Evolutionary conservation across 768 basidiomycete genomes (phyloP).

Genomic region (Tremella yokohamensis): DNA sequence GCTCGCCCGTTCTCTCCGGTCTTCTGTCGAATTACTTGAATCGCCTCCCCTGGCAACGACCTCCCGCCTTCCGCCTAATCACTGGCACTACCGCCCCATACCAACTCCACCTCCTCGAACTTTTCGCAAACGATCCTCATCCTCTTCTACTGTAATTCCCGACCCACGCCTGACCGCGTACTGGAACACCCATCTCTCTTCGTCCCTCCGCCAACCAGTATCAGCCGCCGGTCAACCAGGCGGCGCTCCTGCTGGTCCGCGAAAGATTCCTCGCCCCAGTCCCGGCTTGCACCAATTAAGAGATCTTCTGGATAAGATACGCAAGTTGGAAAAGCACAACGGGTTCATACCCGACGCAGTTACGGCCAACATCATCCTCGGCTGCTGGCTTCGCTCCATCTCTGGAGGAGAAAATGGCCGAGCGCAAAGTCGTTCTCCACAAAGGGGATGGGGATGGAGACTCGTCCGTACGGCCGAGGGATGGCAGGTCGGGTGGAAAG

Average conservation of each 20-base stretch:
- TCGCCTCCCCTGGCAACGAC: neutral
- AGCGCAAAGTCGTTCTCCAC: too few relatives aligned
- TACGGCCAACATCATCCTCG: slow-evolving; percentile 68
- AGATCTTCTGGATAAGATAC: slow-evolving; percentile 54
- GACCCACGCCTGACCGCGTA: slow-evolving; percentile 15
- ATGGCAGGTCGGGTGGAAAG: slow-evolving; percentile 3
- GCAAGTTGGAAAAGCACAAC: slow-evolving; percentile 45
- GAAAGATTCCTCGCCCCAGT: slow-evolving; percentile 21
- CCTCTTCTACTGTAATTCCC: neutral
- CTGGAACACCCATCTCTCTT: slow-evolving; percentile 20
- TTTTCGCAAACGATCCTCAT: neutral
- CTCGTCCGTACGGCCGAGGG: neutral
- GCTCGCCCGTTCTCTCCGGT: slow-evolving; percentile 24
- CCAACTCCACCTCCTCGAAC: neutral
- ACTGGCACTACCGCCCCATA: neutral
- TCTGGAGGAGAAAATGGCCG: slow-evolving; percentile 50
- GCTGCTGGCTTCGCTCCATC: slow-evolving; percentile 55
- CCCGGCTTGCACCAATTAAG: slow-evolving; percentile 23
- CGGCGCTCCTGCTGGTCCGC: slow-evolving; percentile 56
- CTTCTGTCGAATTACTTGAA: neutral
- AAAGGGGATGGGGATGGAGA: neutral
- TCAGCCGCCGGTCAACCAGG: slow-evolving; percentile 50
- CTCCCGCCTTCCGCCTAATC: neutral
- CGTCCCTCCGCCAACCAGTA: slow-evolving; percentile 54
- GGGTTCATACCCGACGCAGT: slow-evolving; percentile 64